Evolutionary conservation across 1,139 yeast genomes (phyloP).

Genomic region (Pichia sp.): DNA sequence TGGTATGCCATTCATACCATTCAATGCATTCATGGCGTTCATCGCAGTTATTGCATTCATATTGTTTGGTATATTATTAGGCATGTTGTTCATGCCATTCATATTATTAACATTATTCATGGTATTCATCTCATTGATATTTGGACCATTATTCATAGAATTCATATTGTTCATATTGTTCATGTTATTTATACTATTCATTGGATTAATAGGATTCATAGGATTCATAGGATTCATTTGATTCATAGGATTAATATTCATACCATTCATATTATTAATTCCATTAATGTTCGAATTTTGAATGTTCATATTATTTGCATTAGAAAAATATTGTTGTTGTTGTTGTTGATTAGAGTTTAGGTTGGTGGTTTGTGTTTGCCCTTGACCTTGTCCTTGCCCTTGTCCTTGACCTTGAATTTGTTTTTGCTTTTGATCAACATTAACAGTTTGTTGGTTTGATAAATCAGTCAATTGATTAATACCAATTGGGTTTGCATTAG

Average conservation of each 20-base stretch:
- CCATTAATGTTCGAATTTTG: neutral
- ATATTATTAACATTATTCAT: constrained; percentile 4
- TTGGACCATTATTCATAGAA: neutral
- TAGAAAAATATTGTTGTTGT: constrained; percentile 1
- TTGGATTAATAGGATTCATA: constrained; percentile 5
- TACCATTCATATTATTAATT: constrained; percentile 1
- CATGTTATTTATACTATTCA: constrained; percentile 1
- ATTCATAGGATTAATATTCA: constrained; percentile 5
- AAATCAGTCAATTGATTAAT: too few relatives aligned
- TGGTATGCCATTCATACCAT: constrained; percentile 4
- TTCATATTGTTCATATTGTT: too few relatives aligned
- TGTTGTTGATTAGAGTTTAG: neutral
- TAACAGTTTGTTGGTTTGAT: too few relatives aligned
- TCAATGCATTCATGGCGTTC: constrained; percentile 4
- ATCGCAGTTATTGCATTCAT: constrained; percentile 5
- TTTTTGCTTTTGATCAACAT: too few relatives aligned
- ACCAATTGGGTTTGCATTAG: too few relatives aligned
- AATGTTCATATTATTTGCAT: constrained; percentile 1
- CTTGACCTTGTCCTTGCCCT: constrained; percentile 2
- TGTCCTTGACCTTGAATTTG: constrained; percentile 5
- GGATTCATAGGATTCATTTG: constrained; percentile 5
- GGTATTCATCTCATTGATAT: constrained; percentile 2
- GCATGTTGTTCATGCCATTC: constrained; percentile 2
- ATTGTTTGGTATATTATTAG: neutral
- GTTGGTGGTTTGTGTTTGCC: neutral